Percentiles rank a stretch among this genome's conserved stretches.
These are phyloP conservation scores for Aspergillus steynii DNA, from an alignment of 495 filamentous ascomycete genomes.

Conservation along the genomic window DNA sequence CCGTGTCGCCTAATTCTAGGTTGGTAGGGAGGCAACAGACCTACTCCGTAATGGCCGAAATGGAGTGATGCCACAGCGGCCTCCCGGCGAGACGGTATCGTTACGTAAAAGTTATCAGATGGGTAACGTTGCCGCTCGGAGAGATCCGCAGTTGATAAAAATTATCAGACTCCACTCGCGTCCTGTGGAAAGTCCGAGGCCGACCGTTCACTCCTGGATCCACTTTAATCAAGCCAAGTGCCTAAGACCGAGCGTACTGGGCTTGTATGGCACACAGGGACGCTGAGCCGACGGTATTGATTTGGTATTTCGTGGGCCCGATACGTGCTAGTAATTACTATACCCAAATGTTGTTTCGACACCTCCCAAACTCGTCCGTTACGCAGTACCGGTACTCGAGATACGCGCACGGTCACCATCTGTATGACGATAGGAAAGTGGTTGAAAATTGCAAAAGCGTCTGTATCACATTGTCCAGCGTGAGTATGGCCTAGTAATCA, in stretches of 20 bases:
- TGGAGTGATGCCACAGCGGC: background rate
- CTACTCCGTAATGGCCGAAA: conserved; percentile 2
- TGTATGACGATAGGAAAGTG: background rate
- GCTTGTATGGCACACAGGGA: background rate
- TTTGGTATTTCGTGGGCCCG: background rate
- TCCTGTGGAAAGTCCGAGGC: background rate
- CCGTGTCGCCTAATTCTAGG: no score
- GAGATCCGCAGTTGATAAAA: conserved; percentile 2
- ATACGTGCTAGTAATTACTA: background rate
- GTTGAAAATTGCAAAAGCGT: background rate
- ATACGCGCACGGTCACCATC: background rate
- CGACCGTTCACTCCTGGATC: background rate
- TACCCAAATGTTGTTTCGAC: background rate
- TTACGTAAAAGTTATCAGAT: conserved; percentile 11
- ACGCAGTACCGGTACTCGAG: no score
- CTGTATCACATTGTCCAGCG: background rate
- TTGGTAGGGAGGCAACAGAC: no score
- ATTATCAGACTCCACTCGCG: background rate
- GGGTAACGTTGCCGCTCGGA: background rate
- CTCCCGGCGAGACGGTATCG: conserved; percentile 8
- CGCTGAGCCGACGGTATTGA: no score
- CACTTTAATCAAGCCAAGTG: background rate
- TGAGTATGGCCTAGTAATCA: background rate
- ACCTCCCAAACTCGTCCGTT: background rate
- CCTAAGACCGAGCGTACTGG: background rate